phyloP scores from a whole-genome alignment of 495 filamentous ascomycete species.

The Trichodelitschia bisporula region DNA sequence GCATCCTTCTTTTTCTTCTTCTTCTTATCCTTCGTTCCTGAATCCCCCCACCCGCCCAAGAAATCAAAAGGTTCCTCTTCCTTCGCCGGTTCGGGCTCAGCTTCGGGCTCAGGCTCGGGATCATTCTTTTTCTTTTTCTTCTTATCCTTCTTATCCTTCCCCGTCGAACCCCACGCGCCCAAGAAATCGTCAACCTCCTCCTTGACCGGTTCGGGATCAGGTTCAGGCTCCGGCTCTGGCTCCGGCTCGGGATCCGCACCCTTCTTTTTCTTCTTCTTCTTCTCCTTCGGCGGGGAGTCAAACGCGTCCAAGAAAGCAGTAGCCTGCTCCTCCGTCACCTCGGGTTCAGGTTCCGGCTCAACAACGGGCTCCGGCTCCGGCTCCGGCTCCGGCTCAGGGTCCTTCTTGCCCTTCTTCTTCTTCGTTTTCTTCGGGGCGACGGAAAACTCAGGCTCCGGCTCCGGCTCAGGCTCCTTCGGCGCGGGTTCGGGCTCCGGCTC shows the following conservation, averaged over 20 bases:
- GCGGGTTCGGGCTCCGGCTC: slow-evolving; percentile 6
- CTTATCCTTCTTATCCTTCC: neutral
- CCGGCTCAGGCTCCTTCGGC: slow-evolving; percentile 2
- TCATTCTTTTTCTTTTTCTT: slow-evolving; percentile 2
- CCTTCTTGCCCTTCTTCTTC: slow-evolving; percentile 6
- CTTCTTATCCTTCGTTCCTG: too few species aligned
- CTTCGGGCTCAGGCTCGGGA: slow-evolving; percentile 14
- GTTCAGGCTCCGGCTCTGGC: slow-evolving; percentile 3
- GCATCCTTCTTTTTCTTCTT: slow-evolving; percentile 6
- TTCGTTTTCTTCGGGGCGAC: slow-evolving; percentile 1
- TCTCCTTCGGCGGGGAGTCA: slow-evolving; percentile 4
- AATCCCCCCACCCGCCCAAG: too few species aligned
- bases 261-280: slow-evolving; percentile 14
- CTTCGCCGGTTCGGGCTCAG: slow-evolving; percentile 11
- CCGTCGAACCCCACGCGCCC: slow-evolving; percentile 1
- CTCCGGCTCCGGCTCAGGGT: neutral
- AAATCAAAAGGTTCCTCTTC: slow-evolving; percentile 4
- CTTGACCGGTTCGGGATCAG: slow-evolving; percentile 4
- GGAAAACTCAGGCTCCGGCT: neutral
- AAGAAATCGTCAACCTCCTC: slow-evolving; percentile 1
- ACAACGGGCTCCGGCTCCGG: slow-evolving; percentile 1
- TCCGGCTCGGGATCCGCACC: slow-evolving; percentile 2
- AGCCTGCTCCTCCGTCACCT: neutral
- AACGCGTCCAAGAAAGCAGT: too few species aligned
- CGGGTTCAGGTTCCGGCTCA: slow-evolving; percentile 3